A percentile compares a stretch with the other conserved stretches of the same genome.
These are phyloP conservation scores for Fomitiporia mediterranea DNA, from an alignment of 1,284 basidiomycete genomes.

Conservation along the genomic window DNA sequence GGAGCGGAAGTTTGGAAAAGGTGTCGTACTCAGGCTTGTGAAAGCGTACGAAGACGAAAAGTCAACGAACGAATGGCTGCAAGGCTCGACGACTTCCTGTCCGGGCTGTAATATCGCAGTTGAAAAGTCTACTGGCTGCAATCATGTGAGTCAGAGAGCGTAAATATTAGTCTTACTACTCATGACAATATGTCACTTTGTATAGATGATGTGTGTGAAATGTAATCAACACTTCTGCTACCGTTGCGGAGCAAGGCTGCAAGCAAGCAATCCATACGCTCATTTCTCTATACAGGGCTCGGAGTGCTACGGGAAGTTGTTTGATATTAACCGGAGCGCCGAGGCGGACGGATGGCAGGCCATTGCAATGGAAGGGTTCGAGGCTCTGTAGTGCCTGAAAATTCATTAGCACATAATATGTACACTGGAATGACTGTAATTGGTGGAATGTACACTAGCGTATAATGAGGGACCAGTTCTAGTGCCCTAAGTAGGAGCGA, in stretches of 20 bases:
- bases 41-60: constrained; percentile 59
- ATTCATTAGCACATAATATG: not conserved
- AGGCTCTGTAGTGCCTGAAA: constrained; percentile 24
- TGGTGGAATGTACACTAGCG: not conserved
- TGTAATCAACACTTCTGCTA: constrained; percentile 76
- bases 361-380: constrained; percentile 43
- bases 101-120: constrained; percentile 64
- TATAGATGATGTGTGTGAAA: constrained; percentile 68
- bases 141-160: constrained; percentile 51
- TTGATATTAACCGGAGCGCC: constrained; percentile 42
- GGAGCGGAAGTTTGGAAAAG: constrained; percentile 59
- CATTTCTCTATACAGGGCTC: constrained; percentile 61
- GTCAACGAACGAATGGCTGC: constrained; percentile 61
- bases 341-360: constrained; percentile 50
- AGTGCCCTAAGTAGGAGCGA: not conserved
- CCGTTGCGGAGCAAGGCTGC: constrained; percentile 56
- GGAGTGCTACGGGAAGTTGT: constrained; percentile 60
- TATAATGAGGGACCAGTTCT: not conserved
- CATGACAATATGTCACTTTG: not conserved
- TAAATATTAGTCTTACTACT: not conserved
- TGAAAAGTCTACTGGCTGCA: constrained; percentile 74
- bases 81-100: constrained; percentile 58
- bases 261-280: constrained; percentile 51
- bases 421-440: not conserved
- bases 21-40: constrained; percentile 52